phyloP scores from a whole-genome alignment of 148 eudicot genomes.

The Camellia japonica region DNA sequence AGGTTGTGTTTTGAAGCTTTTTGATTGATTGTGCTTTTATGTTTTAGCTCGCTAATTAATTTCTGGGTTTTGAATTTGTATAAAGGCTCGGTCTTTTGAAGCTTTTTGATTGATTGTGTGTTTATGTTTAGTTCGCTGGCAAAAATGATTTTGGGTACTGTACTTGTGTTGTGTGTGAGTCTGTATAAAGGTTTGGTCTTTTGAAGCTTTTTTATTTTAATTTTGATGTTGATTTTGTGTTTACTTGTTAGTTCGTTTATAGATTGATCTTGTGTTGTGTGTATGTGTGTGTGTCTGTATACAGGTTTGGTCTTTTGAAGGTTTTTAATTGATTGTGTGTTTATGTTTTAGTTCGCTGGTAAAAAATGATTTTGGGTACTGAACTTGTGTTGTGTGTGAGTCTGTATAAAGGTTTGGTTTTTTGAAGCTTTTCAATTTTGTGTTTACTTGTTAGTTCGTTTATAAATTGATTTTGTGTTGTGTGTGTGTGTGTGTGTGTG shows the following conservation, averaged over 20 bases:
- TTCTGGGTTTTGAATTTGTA: not conserved
- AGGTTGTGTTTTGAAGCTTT: not conserved
- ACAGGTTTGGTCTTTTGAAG: constrained; percentile 11
- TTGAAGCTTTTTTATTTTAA: not conserved
- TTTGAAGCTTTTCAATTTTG: not conserved
- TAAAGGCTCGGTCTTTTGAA: not conserved
- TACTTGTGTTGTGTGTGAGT: not conserved
- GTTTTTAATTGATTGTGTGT: not conserved
- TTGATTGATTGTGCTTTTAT: not conserved
- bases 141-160: not conserved
- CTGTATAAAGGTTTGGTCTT: constrained; percentile 15
- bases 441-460: not conserved
- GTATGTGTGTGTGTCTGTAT: not conserved
- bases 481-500: not conserved
- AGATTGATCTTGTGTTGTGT: not conserved
- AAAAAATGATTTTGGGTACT: not conserved
- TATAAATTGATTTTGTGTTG: constrained; percentile 5
- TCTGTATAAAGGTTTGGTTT: constrained; percentile 13
- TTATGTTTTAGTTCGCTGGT: not conserved
- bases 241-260: not conserved
- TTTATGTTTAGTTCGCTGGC: not conserved
- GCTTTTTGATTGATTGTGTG: not conserved
- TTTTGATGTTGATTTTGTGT: not conserved
- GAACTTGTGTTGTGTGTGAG: not conserved
- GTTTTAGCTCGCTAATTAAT: not conserved